Evolutionary conservation across 164 flowering plant genomes (phyloP).

Genomic region (Nymphaea thermarum): DNA sequence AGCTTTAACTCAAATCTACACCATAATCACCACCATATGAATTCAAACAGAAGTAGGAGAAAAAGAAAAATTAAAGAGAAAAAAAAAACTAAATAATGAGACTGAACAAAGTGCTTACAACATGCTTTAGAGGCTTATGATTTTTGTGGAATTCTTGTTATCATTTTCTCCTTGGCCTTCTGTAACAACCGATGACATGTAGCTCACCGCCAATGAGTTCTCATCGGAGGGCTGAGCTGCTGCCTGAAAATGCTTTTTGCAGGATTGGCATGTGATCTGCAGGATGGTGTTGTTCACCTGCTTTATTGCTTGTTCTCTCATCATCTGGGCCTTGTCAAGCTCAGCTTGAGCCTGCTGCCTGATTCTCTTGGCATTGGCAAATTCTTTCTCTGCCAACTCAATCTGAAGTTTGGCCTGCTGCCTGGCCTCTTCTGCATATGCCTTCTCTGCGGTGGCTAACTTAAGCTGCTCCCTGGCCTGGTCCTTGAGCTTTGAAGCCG

Average conservation of each 20-base stretch:
- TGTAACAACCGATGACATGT: conserved; percentile 53
- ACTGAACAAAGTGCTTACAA: neutral
- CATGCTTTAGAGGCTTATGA: conserved; percentile 2
- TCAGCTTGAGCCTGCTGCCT: conserved; percentile 75
- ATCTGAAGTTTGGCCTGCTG: conserved; percentile 58
- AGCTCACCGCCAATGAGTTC: conserved; percentile 34
- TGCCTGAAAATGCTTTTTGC: conserved; percentile 46
- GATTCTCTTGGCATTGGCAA: conserved; percentile 64
- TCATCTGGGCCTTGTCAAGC: conserved; percentile 53
- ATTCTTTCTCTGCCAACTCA: conserved; percentile 74
- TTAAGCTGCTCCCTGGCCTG: conserved; percentile 43
- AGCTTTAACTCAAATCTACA: neutral
- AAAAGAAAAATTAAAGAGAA: neutral
- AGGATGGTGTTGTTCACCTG: conserved; percentile 54
- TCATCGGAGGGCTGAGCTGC: conserved; percentile 20
- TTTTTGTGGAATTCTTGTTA: conserved; percentile 9
- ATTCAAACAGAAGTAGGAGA: neutral
- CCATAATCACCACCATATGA: neutral
- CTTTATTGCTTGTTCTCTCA: conserved; percentile 57
- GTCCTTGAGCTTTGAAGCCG: conserved; percentile 23
- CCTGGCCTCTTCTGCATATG: conserved; percentile 69
- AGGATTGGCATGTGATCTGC: conserved; percentile 70
- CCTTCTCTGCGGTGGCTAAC: conserved; percentile 58
- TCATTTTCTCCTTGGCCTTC: conserved; percentile 50
- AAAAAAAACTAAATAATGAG: neutral